Conservation (phyloP, 164 flowering plant species). For the Chimonanthus salicifolius region DNA sequence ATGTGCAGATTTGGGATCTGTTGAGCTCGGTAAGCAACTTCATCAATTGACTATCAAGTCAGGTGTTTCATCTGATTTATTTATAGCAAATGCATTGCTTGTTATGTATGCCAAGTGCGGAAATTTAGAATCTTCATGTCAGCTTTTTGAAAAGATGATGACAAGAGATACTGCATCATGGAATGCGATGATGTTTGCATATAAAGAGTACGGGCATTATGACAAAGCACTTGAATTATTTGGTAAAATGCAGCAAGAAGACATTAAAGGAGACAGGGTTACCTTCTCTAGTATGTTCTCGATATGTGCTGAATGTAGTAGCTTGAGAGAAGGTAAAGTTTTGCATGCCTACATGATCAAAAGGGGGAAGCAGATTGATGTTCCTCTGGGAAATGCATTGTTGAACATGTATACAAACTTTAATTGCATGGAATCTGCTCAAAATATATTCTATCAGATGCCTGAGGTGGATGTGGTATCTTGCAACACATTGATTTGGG, state of each 20-base stretch:
- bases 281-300: conserved; percentile 33
- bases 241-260: conserved; percentile 26
- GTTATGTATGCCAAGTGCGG: conserved; percentile 40
- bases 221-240: conserved; percentile 36
- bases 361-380: conserved; percentile 27
- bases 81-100: conserved; percentile 36
- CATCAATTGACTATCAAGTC: conserved; percentile 43
- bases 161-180: conserved; percentile 43
- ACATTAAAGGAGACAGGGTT: conserved; percentile 22
- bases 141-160: conserved; percentile 25
- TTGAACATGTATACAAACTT: conserved; percentile 33
- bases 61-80: conserved; percentile 24
- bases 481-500: conserved; percentile 41
- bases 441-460: conserved; percentile 25
- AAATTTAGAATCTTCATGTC: conserved; percentile 24
- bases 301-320: conserved; percentile 26
- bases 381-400: conserved; percentile 39
- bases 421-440: conserved; percentile 24
- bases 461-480: conserved; percentile 33
- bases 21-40: conserved; percentile 33
- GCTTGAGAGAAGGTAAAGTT: conserved; percentile 28
- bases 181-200: conserved; percentile 47
- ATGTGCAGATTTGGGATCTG: conserved; percentile 26
- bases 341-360: conserved; percentile 43
- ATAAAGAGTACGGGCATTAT: conserved; percentile 20